Conservation (phyloP, 805 yeast genomes). For the Saccharomycopsis microspora region DNA sequence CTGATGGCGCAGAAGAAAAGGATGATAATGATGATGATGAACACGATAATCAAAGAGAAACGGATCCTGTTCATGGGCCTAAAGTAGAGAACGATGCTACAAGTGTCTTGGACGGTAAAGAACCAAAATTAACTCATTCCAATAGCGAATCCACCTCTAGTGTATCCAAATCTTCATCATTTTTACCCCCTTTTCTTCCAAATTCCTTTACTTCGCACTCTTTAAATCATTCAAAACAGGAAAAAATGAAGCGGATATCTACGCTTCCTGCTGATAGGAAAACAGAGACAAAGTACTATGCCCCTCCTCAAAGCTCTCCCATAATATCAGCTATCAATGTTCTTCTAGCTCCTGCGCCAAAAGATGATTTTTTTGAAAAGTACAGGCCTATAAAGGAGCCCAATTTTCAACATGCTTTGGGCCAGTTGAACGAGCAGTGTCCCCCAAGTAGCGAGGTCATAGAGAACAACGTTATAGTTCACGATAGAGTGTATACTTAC, state of each 20-base stretch:
- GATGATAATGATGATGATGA: not conserved
- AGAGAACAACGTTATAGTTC: slow-evolving; percentile 61
- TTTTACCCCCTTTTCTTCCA: not conserved
- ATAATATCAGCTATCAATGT: slow-evolving; percentile 41
- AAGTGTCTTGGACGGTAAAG: no score
- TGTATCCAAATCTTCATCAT: no score
- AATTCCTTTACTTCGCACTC: not conserved
- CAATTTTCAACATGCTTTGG: slow-evolving; percentile 1
- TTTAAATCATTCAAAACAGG: not conserved
- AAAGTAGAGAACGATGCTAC: no score
- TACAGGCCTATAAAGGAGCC: slow-evolving; percentile 2
- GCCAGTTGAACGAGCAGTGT: slow-evolving; percentile 11
- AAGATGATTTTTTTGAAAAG: slow-evolving; percentile 30
- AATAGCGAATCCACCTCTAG: no score
- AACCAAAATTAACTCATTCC: no score
- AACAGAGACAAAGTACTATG: slow-evolving; percentile 2
- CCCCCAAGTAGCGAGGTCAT: slow-evolving; percentile 16
- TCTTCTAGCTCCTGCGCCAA: slow-evolving; percentile 43
- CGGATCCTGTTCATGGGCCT: no score
- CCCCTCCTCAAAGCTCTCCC: slow-evolving; percentile 38
- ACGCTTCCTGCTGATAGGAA: not conserved
- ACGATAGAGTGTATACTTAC: slow-evolving; percentile 66
- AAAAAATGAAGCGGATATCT: not conserved
- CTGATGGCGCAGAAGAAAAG: no score
- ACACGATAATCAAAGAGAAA: not conserved